A percentile compares a stretch with the other conserved stretches of the same genome.
Conservation (phyloP, 495 filamentous ascomycete genomes). For the Xanthoparmelia taractica region DNA sequence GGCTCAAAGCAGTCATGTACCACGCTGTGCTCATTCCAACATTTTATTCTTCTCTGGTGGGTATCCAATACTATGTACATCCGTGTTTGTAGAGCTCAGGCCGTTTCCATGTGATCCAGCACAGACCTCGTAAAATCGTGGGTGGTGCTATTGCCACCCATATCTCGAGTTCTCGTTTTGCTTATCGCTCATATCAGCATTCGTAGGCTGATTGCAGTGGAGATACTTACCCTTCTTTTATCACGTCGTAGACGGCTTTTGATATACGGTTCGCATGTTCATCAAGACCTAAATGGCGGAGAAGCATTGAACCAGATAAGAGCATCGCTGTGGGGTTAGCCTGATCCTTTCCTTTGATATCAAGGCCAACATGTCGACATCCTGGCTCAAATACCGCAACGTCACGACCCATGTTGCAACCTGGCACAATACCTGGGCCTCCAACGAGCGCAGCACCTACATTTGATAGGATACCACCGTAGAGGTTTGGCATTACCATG, state of each 20-base stretch:
- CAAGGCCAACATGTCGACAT: conserved; percentile 95
- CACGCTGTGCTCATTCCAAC: conserved; percentile 1
- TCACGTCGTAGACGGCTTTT: conserved; percentile 94
- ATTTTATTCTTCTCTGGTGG: neutral
- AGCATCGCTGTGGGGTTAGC: conserved; percentile 96
- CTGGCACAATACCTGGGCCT: conserved; percentile 92
- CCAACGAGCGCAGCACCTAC: conserved; percentile 97
- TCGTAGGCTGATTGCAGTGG: neutral
- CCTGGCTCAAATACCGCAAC: conserved; percentile 98
- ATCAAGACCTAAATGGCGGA: conserved; percentile 91
- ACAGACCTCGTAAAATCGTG: conserved; percentile 94
- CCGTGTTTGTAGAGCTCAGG: neutral
- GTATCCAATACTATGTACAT: conserved; percentile 12
- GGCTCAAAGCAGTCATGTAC: neutral
- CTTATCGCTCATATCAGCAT: conserved; percentile 44
- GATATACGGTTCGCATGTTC: conserved; percentile 97
- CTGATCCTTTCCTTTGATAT: conserved; percentile 98
- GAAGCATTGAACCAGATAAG: conserved; percentile 89
- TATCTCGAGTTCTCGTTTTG: conserved; percentile 79
- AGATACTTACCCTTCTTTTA: conserved; percentile 71
- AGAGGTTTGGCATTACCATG: conserved; percentile 99
- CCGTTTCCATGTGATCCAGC: conserved; percentile 78
- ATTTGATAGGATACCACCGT: conserved; percentile 98
- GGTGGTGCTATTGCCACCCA: conserved; percentile 83
- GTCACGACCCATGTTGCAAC: conserved; percentile 98